phyloP scores from a whole-genome alignment of 768 basidiomycete genomes.

The Zangia roseola region DNA sequence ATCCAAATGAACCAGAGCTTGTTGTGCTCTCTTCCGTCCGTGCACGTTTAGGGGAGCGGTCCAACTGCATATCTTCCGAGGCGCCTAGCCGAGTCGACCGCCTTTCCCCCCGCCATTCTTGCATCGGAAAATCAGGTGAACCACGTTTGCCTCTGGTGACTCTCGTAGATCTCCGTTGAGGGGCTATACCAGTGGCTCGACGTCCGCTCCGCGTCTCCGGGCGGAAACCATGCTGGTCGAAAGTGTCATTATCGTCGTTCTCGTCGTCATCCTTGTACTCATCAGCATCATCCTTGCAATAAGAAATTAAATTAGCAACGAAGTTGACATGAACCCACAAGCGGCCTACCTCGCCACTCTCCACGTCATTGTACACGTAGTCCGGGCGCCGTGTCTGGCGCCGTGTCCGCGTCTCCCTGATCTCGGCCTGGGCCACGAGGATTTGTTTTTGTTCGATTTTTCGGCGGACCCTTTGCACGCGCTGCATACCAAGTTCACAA shows the following conservation, averaged over 20 bases:
- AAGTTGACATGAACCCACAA: constrained; percentile 18
- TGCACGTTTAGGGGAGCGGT: constrained; percentile 64
- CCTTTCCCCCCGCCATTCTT: constrained; percentile 71
- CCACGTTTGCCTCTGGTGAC: constrained; percentile 51
- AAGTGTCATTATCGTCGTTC: constrained; percentile 59
- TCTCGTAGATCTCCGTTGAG: constrained; percentile 56
- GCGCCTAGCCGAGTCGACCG: constrained; percentile 69
- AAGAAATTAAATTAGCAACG: constrained; percentile 19
- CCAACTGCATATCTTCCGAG: constrained; percentile 47
- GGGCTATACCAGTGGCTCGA: constrained; percentile 33
- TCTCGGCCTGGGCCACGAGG: constrained; percentile 70
- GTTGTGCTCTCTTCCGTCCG: constrained; percentile 72
- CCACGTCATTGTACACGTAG: constrained; percentile 75
- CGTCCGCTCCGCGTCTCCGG: constrained; percentile 44
- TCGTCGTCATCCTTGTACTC: constrained; percentile 69
- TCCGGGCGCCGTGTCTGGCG: constrained; percentile 71
- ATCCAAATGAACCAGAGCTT: constrained; percentile 45
- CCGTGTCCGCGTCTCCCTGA: constrained; percentile 77
- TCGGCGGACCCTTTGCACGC: constrained; percentile 65
- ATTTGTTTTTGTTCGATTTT: constrained; percentile 67
- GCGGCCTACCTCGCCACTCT: constrained; percentile 53
- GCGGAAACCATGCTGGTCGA: constrained; percentile 40
- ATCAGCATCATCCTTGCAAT: constrained; percentile 53
- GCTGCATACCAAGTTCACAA: constrained; percentile 43
- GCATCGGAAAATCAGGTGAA: constrained; percentile 47